phyloP scores from a whole-genome alignment of 169 alveolate genomes.

The Eimeria praecox region DNA sequence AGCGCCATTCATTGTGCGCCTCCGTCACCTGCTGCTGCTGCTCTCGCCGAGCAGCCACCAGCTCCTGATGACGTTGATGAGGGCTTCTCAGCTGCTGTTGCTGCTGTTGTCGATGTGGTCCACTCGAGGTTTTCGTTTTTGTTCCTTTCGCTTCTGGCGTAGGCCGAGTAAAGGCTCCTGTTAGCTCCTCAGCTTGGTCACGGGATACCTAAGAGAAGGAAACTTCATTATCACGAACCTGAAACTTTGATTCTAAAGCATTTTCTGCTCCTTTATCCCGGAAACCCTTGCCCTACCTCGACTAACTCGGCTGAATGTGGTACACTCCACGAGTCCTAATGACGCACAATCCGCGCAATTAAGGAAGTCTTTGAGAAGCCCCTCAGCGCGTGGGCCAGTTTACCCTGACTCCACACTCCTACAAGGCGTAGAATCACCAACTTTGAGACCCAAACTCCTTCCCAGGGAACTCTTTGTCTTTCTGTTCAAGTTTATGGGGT shows the following conservation, averaged over 20 bases:
- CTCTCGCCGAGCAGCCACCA: conserved; percentile 50
- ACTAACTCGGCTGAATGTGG: background rate
- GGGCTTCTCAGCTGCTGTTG: conserved; percentile 44
- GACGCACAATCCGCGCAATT: background rate
- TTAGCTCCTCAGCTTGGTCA: background rate
- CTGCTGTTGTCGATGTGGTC: conserved; percentile 19
- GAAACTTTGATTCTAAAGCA: background rate
- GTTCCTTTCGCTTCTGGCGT: background rate
- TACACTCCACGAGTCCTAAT: background rate
- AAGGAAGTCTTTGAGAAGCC: background rate
- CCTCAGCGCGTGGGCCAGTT: background rate
- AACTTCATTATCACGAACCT: background rate
- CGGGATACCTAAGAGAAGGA: background rate
- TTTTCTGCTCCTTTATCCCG: background rate
- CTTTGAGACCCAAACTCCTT: background rate
- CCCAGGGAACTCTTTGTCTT: no score
- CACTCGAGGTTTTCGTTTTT: background rate
- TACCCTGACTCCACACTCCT: background rate
- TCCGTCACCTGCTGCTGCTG: conserved; percentile 48
- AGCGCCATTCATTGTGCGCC: conserved; percentile 50
- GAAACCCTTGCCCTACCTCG: background rate
- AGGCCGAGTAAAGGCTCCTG: background rate
- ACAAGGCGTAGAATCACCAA: background rate
- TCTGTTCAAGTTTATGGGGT: background rate
- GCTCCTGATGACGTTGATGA: conserved; percentile 43